A percentile compares a stretch with the other conserved stretches of the same genome.
These are phyloP conservation scores for Aureobasidium sp. DNA, from an alignment of 2,329 filamentous ascomycete genomes.

Conservation along the genomic window DNA sequence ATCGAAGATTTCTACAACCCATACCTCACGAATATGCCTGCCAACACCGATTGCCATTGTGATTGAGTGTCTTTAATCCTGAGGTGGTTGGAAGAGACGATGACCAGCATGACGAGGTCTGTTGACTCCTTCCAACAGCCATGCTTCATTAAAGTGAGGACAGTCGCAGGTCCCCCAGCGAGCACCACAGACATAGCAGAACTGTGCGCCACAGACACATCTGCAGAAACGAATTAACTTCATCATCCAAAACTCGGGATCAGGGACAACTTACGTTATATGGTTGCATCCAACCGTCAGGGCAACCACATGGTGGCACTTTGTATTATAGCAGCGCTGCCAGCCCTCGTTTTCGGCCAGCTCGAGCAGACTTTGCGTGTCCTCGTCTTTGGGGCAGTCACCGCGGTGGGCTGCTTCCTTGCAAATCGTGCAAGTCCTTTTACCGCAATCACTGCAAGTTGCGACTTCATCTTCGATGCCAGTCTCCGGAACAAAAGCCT, in stretches of 20 bases:
- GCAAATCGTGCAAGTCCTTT: background rate
- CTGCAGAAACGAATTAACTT: background rate
- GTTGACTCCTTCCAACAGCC: background rate
- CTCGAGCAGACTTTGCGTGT: background rate
- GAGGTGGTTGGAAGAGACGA: background rate
- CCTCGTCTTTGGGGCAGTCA: background rate
- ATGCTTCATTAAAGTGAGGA: background rate
- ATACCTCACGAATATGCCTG: background rate
- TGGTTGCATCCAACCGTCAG: background rate
- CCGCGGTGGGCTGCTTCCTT: background rate
- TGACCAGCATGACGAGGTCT: background rate
- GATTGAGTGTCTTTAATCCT: background rate
- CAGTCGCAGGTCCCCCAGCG: constrained; percentile 2
- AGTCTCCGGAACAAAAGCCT: background rate
- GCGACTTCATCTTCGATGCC: background rate
- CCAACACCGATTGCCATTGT: background rate
- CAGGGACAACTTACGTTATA: background rate
- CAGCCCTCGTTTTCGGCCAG: background rate
- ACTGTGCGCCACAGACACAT: background rate
- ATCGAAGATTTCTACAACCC: background rate
- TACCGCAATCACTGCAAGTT: background rate
- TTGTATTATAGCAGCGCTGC: background rate
- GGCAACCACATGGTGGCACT: background rate
- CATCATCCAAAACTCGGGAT: background rate
- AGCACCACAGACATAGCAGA: constrained; percentile 10